Base-by-base conservation (phyloP, 2,329 filamentous ascomycete genomes). In the Penicillium rolfsii region DNA sequence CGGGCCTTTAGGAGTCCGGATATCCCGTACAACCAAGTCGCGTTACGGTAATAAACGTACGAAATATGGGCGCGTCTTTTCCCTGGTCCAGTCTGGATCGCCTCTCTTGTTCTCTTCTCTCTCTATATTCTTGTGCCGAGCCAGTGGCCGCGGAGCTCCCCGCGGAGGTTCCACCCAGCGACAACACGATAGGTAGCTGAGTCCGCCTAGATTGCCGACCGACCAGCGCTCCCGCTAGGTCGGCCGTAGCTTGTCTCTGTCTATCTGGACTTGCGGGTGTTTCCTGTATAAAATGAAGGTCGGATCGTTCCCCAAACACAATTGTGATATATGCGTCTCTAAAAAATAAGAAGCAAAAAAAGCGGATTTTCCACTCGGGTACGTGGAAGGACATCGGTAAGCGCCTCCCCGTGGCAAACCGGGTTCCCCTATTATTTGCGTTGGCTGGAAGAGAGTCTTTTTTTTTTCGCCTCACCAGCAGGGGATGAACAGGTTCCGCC, bases 391-490 rank as follows among this genome's bases (percentile, higher is more conserved):
- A 30, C 35, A 53, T 53, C 35, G 50, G 35, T 38, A 52, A 52
- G 49, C 49, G 11, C 49, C 24, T 22, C 33, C 28, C 50, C 35
- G 35, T 36, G 36, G 24, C 36, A 16, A 53, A 53, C 36, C 50
- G 35, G 33, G 33, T 14, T 35, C 38, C 45, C 46, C 46, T 43
- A 30, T 55, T 43, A 16, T 55, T 56, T 57, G 12, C 28, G 49
- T 62, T 48, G 45, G 24, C 8, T 30, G 26, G 45, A 26, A 28
- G 14, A 28, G 24, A n/a, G 14, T n/a, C 26, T 28, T 38, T 14
- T 46, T 8, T 48, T 41, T 41, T 26, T 58, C 57, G 26, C 64
- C 66, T 72, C 70, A 71, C 71, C 68, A 69, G 71, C 53, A 65
- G 56, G 64, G 64, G 58, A 66, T 57, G 60, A 67, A 61, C 52